Percentiles rank a stretch among this genome's conserved stretches.
phyloP scores from a whole-genome alignment of 2,329 filamentous ascomycete species.

The Albifimbria verrucaria region DNA sequence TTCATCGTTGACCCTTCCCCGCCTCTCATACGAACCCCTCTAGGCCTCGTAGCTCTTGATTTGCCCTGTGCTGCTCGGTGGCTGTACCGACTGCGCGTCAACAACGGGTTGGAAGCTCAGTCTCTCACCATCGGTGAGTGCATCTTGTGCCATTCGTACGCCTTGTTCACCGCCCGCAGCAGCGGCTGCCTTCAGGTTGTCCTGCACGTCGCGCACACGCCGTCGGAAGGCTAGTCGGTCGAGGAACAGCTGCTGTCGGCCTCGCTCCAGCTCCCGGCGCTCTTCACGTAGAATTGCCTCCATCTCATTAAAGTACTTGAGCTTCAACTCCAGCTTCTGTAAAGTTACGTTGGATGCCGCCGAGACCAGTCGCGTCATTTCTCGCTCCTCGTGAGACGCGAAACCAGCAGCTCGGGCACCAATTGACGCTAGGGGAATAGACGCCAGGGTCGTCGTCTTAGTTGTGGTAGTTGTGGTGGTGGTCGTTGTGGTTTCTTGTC shows the following conservation, averaged over 20 bases:
- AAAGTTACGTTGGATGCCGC: conserved; percentile 91
- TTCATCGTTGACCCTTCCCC: conserved; percentile 2
- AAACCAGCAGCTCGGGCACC: conserved; percentile 83
- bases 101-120: conserved; percentile 50
- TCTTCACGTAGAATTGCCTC: conserved; percentile 89
- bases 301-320: conserved; percentile 95
- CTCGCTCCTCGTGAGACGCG: conserved; percentile 92
- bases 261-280: conserved; percentile 86
- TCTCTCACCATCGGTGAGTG: conserved; percentile 45
- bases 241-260: conserved; percentile 88
- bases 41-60: conserved; percentile 58
- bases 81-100: conserved; percentile 44
- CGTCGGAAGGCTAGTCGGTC: conserved; percentile 89
- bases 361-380: conserved; percentile 91
- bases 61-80: conserved; percentile 51
- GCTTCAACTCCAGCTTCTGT: conserved; percentile 92
- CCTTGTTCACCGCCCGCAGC: conserved; percentile 48
- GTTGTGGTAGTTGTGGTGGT: conserved; percentile 50
- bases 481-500: conserved; percentile 47
- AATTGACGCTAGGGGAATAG: conserved; percentile 79
- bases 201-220: conserved; percentile 79
- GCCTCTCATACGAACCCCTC: background rate
- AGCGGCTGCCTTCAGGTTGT: conserved; percentile 60
- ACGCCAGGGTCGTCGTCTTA: conserved; percentile 56
- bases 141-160: conserved; percentile 43